phyloP scores from a whole-genome alignment of 371 early-diverging fungal genomes.

The Apophysomyces ossiformis region DNA sequence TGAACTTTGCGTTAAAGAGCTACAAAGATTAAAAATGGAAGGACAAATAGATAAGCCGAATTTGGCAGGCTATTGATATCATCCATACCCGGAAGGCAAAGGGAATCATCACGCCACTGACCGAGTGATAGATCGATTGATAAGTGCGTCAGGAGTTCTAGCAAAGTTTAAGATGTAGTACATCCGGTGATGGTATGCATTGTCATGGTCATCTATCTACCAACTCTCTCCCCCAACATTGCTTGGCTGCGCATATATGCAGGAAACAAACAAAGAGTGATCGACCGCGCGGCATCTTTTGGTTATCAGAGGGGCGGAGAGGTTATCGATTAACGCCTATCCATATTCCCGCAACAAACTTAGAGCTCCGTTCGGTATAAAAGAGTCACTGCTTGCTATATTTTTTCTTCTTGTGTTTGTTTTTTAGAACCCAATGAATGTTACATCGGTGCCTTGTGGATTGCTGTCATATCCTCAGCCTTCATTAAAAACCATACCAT shows the following conservation, averaged over 20 bases:
- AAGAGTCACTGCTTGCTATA: background rate
- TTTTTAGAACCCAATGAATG: background rate
- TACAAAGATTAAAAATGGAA: too few species aligned
- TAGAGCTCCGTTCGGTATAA: constrained; percentile 1
- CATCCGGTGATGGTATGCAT: background rate
- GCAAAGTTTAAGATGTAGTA: background rate
- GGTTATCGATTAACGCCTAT: background rate
- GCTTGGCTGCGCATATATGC: too few species aligned
- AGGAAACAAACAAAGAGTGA: background rate
- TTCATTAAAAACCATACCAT: background rate
- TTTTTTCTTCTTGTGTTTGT: constrained; percentile 5
- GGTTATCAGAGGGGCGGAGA: background rate
- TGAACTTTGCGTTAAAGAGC: background rate
- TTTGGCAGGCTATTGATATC: too few species aligned
- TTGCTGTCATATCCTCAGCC: background rate
- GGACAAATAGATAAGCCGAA: too few species aligned
- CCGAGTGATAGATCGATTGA: too few species aligned
- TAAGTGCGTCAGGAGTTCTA: background rate
- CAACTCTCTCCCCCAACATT: too few species aligned
- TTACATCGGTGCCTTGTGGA: background rate
- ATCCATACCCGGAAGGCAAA: too few species aligned
- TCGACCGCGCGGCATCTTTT: background rate
- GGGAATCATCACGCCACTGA: too few species aligned
- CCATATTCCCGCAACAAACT: background rate
- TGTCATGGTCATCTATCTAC: too few species aligned